A percentile compares a stretch with the other conserved stretches of the same genome.
Evolutionary conservation across 1,139 yeast species (phyloP).

Genomic region (Pneumocystis jirovecii): DNA sequence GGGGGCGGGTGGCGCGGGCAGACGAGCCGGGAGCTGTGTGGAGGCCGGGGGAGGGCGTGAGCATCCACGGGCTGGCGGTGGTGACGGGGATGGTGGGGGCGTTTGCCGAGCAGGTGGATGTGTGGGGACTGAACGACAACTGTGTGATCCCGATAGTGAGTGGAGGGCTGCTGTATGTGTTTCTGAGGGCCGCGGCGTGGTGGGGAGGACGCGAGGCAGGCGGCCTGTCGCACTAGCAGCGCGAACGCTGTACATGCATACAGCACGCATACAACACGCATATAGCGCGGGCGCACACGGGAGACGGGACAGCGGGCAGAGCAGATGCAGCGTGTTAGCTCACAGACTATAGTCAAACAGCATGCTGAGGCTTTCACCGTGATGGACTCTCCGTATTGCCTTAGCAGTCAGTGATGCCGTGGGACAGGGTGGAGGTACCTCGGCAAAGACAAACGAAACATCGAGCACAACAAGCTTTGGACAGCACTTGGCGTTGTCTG

Average conservation of each 20-base stretch:
- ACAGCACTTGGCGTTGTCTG: conserved; percentile 54
- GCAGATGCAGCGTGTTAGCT: background rate
- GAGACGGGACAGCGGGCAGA: too few species aligned
- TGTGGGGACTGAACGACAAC: conserved; percentile 73
- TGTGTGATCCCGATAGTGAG: conserved; percentile 83
- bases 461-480: conserved; percentile 71
- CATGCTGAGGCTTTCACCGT: conserved; percentile 58
- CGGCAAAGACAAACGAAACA: conserved; percentile 83
- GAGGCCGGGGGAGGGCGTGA: conserved; percentile 42
- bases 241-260: too few species aligned
- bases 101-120: conserved; percentile 65
- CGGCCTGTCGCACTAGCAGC: too few species aligned
- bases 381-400: conserved; percentile 85
- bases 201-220: too few species aligned
- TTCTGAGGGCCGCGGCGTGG: conserved; percentile 22
- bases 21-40: conserved; percentile 40
- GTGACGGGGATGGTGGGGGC: conserved; percentile 71
- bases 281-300: background rate
- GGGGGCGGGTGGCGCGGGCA: conserved; percentile 48
- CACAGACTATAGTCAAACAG: background rate
- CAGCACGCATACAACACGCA: background rate
- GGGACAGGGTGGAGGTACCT: conserved; percentile 21
- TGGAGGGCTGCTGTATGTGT: conserved; percentile 42
- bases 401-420: background rate
- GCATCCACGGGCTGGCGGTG: conserved; percentile 38